Conservation (phyloP, 2,329 filamentous ascomycete species). For the Phaeosphaeria sp. region DNA sequence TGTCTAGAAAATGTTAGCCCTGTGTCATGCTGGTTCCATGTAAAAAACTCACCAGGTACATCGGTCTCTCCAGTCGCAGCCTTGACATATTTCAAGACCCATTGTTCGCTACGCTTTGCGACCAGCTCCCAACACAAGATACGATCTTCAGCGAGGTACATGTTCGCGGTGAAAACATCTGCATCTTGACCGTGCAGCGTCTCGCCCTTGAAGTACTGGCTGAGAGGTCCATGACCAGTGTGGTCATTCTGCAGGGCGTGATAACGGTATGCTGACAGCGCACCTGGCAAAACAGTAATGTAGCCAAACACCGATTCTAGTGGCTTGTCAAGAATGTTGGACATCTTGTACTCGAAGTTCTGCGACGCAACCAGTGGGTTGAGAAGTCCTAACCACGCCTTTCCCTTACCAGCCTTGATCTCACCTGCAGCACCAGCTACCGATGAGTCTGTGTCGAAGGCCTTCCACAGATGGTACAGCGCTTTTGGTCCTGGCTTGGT, state of each 20-base stretch:
- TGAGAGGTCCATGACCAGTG: slow-evolving; percentile 91
- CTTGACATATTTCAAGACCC: slow-evolving; percentile 98
- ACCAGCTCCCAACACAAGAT: slow-evolving; percentile 95
- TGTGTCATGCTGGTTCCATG: neutral
- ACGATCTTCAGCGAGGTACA: slow-evolving; percentile 90
- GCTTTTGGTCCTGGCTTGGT: slow-evolving; percentile 88
- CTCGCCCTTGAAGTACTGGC: slow-evolving; percentile 99
- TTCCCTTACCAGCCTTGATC: slow-evolving; percentile 96
- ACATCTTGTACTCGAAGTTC: slow-evolving; percentile 99
- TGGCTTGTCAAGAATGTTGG: slow-evolving; percentile 97
- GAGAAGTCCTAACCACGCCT: slow-evolving; percentile 78
- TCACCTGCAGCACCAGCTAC: slow-evolving; percentile 96
- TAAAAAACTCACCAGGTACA: slow-evolving; percentile 79
- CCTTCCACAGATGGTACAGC: slow-evolving; percentile 98
- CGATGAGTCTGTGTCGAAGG: slow-evolving; percentile 96
- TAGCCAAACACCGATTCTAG: slow-evolving; percentile 97
- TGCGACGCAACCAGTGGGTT: slow-evolving; percentile 96
- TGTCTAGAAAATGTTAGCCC: slow-evolving; percentile 60
- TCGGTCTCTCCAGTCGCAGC: slow-evolving; percentile 96
- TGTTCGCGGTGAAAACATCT: slow-evolving; percentile 96
- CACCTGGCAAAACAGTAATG: slow-evolving; percentile 94
- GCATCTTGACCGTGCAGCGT: slow-evolving; percentile 95
- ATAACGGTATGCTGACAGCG: slow-evolving; percentile 93
- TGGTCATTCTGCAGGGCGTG: slow-evolving; percentile 96
- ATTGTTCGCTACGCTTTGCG: slow-evolving; percentile 90